A percentile compares a stretch with the other conserved stretches of the same genome.
Conservation (phyloP, 192 early-diverging fungal genomes). For the Rhizophagus clarus region DNA sequence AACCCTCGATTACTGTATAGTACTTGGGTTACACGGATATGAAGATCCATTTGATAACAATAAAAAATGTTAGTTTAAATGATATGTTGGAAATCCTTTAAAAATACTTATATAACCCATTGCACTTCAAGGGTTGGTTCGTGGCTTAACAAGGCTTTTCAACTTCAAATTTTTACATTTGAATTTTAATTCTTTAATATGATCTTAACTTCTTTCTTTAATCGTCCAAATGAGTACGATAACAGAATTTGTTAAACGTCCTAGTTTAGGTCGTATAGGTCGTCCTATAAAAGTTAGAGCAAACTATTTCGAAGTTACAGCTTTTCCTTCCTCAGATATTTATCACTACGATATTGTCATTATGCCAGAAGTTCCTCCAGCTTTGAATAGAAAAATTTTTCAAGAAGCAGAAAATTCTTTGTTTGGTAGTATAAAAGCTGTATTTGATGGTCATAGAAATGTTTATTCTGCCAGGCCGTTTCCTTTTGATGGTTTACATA, state of each 20-base stretch:
- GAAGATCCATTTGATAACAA: no score
- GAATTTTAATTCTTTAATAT: no score
- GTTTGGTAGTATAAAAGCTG: slow-evolving; percentile 56
- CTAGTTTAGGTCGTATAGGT: slow-evolving; percentile 50
- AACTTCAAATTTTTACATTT: no score
- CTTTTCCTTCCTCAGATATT: slow-evolving; percentile 63
- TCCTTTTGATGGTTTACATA: slow-evolving; percentile 50
- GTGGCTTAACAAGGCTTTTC: no score
- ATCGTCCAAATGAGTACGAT: not conserved
- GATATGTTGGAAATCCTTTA: no score
- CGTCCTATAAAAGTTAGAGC: slow-evolving; percentile 45
- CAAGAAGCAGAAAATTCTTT: slow-evolving; percentile 49
- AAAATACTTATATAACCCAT: no score
- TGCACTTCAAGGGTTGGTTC: no score
- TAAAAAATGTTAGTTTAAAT: no score
- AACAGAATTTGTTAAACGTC: slow-evolving; percentile 51
- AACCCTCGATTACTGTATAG: no score
- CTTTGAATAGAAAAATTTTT: slow-evolving; percentile 71
- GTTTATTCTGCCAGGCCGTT: slow-evolving; percentile 65
- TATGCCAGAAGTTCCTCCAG: slow-evolving; percentile 74
- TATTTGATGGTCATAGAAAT: slow-evolving; percentile 84
- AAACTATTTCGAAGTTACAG: slow-evolving; percentile 80
- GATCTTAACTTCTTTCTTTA: no score
- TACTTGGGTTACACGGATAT: no score
- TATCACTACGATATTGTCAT: slow-evolving; percentile 89